Base-by-base conservation (phyloP, 352 stramenopile species). In the Phytophthora citrophthora region DNA sequence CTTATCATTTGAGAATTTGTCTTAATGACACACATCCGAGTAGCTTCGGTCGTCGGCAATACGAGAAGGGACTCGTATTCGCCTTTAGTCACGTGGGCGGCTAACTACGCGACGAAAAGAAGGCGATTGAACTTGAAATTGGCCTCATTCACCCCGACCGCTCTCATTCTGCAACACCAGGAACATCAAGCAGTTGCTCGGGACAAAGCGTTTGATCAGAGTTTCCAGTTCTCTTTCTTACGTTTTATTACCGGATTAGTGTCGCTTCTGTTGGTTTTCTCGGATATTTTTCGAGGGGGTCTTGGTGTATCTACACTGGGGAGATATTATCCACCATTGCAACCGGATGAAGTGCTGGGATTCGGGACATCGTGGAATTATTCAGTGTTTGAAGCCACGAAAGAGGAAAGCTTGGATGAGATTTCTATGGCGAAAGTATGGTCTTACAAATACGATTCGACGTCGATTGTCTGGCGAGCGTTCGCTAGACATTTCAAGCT, bases 381-480 rank as follows among this genome's bases (percentile, higher is more conserved):
- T 50, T 65, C 67, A 0, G 56, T 72, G 15, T 62, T 75, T 45
- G 50, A 50, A 34, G 15, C 54, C 1, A 72, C 61, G 1, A 65
- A 62, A 16, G 43, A 34, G 5, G 56, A 76, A 43, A 51, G 53
- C 11, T 6, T 6, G 0, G 51, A n/a, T 11, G 13, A 29, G 5
- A 56, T n/a, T 8, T 18, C 24, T 1, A 78, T 44, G 1, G 54
- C 56, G 5, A 49, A 46, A 2, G 54, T 76, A 0, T 77, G 69
- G 73, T 69, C 38, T 18, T 81, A 81, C 66, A 81, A 81, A 40
- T 77, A 58, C 10, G 74, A 82, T 26, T 77, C 70, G 4, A 77
- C 67, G 11, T 82, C 67, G 0, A 58, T 79, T 23, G 49, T 26
- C 0, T 76, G 61, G 60, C 67, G 70, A 0, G 67, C 67, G 6